A percentile compares a stretch with the other conserved stretches of the same genome.
phyloP scores from a whole-genome alignment of 345 rosid species.

The Citrus sp. region DNA sequence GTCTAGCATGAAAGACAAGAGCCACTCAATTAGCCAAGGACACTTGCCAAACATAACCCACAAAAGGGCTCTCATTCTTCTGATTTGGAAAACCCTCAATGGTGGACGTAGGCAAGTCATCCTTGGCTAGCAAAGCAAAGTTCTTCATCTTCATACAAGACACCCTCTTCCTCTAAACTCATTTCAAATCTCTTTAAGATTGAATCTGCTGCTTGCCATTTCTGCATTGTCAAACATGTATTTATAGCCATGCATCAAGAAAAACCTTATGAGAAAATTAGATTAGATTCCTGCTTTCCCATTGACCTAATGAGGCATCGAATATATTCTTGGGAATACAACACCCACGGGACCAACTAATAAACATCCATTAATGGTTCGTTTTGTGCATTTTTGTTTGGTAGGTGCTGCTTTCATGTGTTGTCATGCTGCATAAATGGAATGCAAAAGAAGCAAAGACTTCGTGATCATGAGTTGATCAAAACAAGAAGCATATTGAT shows the following conservation, averaged over 20 bases:
- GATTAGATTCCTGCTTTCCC: background rate
- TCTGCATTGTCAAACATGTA: background rate
- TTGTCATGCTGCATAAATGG: background rate
- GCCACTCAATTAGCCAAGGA: conserved; percentile 36
- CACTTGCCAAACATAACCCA: conserved; percentile 25
- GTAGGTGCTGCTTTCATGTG: conserved; percentile 7
- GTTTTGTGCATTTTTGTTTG: too few species aligned
- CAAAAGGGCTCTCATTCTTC: background rate
- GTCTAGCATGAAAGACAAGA: conserved; percentile 36
- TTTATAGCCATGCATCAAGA: conserved; percentile 22
- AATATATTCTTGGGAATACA: conserved; percentile 15
- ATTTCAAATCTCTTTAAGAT: background rate
- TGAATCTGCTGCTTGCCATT: background rate
- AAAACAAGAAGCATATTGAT: background rate
- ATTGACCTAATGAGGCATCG: background rate
- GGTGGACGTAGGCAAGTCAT: conserved; percentile 47
- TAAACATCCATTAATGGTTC: background rate
- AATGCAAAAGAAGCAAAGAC: background rate
- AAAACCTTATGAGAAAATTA: background rate
- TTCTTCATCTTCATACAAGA: conserved; percentile 47
- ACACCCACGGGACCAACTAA: background rate
- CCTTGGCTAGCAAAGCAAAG: conserved; percentile 49
- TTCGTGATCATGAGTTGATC: background rate
- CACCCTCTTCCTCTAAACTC: conserved; percentile 23
- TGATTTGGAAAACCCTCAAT: background rate